phyloP scores from a whole-genome alignment of 2,329 filamentous ascomycete genomes.

The Ascochyta rabiei region DNA sequence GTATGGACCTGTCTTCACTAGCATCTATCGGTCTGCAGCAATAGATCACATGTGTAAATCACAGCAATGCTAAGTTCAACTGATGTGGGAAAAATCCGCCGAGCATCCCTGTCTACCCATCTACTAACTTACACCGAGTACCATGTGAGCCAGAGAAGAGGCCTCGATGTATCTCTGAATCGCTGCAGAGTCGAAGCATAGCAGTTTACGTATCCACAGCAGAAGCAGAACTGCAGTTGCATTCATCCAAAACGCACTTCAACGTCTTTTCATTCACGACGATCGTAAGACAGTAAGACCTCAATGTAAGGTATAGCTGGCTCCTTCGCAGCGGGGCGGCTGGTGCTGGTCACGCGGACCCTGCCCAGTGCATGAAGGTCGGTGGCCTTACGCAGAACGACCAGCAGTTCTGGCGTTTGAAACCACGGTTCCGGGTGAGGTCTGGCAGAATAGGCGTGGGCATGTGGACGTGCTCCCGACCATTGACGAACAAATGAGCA shows the following conservation, averaged over 20 bases:
- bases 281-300: background rate
- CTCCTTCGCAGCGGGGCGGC: too few relatives aligned
- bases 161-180: background rate
- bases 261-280: background rate
- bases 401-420: constrained; percentile 7
- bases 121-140: too few relatives aligned
- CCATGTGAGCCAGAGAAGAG: background rate
- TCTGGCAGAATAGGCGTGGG: constrained; percentile 9
- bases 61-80: too few relatives aligned
- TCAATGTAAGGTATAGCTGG: background rate
- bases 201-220: background rate
- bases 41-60: too few relatives aligned
- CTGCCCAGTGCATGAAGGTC: constrained; percentile 13
- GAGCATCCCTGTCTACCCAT: too few relatives aligned
- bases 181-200: background rate
- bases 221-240: background rate
- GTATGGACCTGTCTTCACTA: too few relatives aligned
- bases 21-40: too few relatives aligned
- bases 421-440: constrained; percentile 2
- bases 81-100: too few relatives aligned
- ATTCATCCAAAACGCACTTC: background rate
- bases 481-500: background rate
- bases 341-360: constrained; percentile 9
- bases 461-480: background rate
- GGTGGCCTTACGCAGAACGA: constrained; percentile 3